Evolutionary conservation across 1,139 yeast species (phyloP).

Genomic region (Protomyces arabidopsidicola): DNA sequence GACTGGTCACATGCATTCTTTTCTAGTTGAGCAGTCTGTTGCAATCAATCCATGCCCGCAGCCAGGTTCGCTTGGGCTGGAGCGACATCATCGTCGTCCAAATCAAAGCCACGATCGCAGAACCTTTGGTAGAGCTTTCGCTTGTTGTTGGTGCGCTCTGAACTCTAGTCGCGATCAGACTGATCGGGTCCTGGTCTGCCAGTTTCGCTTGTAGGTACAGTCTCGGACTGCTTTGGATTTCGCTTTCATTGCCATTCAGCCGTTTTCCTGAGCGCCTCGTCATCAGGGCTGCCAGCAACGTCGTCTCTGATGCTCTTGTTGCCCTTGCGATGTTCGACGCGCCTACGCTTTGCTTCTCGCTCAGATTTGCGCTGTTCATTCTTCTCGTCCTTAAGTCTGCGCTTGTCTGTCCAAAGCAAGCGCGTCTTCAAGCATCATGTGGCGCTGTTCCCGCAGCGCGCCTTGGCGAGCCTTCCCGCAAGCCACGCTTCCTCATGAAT

Average conservation of each 20-base stretch:
- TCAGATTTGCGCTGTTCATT: constrained; percentile 1
- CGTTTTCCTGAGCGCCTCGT: neutral
- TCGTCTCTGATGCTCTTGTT: neutral
- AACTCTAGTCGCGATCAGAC: neutral
- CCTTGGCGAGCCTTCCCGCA: constrained; percentile 13
- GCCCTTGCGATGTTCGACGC: neutral
- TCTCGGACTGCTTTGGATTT: neutral
- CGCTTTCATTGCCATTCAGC: neutral
- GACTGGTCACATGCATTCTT: no score
- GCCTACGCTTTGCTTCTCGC: constrained; percentile 9
- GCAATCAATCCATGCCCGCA: no score
- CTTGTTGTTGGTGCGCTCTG: neutral
- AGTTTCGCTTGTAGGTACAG: neutral
- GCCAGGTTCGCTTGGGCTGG: neutral
- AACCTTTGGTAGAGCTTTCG: neutral
- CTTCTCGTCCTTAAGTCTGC: constrained; percentile 25
- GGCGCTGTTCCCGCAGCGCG: constrained; percentile 13
- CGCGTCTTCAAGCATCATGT: constrained; percentile 23
- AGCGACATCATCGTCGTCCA: neutral
- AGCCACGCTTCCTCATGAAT: neutral
- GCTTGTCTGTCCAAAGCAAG: constrained; percentile 21
- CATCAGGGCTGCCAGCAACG: neutral
- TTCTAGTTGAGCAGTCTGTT: no score
- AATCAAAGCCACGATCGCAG: neutral
- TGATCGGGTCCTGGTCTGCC: neutral